Evolutionary conservation across 495 filamentous ascomycete species (phyloP).

Genomic region (Penicillium nucicola): DNA sequence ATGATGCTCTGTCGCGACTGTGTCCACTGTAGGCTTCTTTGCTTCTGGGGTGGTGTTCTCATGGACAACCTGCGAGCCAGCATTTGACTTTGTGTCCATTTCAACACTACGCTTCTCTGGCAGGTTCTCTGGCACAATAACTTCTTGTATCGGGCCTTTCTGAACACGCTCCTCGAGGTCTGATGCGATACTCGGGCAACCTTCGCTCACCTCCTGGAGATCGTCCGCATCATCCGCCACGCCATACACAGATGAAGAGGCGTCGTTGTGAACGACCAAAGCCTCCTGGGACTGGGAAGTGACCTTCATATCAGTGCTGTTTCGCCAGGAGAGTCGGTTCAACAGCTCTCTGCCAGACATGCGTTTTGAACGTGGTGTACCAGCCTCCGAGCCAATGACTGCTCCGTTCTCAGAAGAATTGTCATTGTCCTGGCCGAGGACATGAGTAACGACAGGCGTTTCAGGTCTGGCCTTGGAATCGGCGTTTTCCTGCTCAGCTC

Average conservation of each 20-base stretch:
- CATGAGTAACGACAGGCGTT: constrained; percentile 3
- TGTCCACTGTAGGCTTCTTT: not conserved
- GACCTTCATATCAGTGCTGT: not conserved
- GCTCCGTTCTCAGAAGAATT: constrained; percentile 34
- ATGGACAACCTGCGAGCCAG: not conserved
- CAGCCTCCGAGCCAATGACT: constrained; percentile 34
- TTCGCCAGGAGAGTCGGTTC: constrained; percentile 18
- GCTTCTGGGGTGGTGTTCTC: not conserved
- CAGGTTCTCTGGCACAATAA: not conserved
- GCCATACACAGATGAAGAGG: constrained; percentile 23
- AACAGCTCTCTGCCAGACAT: constrained; percentile 22
- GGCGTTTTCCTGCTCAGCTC: not conserved
- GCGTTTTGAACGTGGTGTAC: constrained; percentile 28
- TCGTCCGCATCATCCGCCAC: constrained; percentile 31
- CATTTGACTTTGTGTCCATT: not conserved
- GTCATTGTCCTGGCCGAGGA: constrained; percentile 21
- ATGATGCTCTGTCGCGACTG: not conserved
- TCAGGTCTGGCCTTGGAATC: constrained; percentile 5
- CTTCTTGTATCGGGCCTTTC: not conserved
- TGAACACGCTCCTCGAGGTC: not conserved
- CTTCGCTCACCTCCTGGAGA: constrained; percentile 14
- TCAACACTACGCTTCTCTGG: not conserved
- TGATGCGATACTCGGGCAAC: constrained; percentile 16
- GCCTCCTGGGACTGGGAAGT: constrained; percentile 25
- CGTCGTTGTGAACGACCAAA: constrained; percentile 19